Conservation (phyloP, 2,329 filamentous ascomycete genomes). For the Truncatella angustata region DNA sequence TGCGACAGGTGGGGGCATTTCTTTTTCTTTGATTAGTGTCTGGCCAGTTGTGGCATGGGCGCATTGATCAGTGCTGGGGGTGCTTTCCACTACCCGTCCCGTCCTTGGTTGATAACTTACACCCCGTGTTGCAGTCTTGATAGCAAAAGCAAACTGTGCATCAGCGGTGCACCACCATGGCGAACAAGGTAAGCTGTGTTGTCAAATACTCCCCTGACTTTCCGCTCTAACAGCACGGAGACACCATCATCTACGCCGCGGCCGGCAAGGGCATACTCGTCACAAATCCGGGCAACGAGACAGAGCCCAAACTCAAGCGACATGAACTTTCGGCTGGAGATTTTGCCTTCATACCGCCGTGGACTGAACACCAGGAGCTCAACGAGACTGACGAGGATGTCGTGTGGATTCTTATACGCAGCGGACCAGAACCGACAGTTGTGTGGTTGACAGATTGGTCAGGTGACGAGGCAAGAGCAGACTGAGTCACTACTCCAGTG, state of each 20-base stretch:
- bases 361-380: slow-evolving; percentile 67
- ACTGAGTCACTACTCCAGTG: no score
- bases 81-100: no score
- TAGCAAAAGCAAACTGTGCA: slow-evolving; percentile 59
- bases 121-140: slow-evolving; percentile 48
- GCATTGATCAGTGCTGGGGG: no score
- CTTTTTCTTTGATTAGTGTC: not conserved
- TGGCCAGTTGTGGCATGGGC: no score
- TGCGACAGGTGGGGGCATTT: slow-evolving; percentile 53
- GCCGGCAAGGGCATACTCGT: slow-evolving; percentile 61
- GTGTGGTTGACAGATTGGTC: slow-evolving; percentile 64
- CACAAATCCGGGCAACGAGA: slow-evolving; percentile 52
- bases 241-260: slow-evolving; percentile 67
- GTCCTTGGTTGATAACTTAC: no score
- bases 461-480: slow-evolving; percentile 38
- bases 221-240: slow-evolving; percentile 32
- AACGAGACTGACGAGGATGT: slow-evolving; percentile 61
- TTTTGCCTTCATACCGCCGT: slow-evolving; percentile 69
- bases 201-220: not conserved
- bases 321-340: slow-evolving; percentile 61
- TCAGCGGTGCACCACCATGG: slow-evolving; percentile 69
- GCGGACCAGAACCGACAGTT: slow-evolving; percentile 58
- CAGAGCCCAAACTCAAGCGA: slow-evolving; percentile 40
- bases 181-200: slow-evolving; percentile 53
- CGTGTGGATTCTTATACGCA: slow-evolving; percentile 65